Conservation (phyloP, 2,329 filamentous ascomycete species). For the Tolypocladium ophioglossoides region DNA sequence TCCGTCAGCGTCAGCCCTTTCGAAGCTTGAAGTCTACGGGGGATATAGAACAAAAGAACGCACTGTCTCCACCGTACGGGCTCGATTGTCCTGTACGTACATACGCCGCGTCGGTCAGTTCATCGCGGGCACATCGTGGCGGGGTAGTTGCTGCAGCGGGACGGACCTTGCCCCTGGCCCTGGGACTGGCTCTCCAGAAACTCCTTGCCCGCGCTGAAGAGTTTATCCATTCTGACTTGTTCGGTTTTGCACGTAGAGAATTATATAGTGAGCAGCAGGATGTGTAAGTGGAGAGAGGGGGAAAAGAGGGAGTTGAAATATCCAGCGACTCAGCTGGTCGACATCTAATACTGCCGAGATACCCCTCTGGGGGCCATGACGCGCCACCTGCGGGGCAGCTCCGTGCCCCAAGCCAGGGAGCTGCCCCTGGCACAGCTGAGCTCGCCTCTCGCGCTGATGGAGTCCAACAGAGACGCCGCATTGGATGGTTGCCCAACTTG, state of each 20-base stretch:
- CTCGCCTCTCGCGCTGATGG: background rate
- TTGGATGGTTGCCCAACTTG: background rate
- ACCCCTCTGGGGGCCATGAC: background rate
- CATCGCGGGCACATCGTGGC: background rate
- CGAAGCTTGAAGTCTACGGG: background rate
- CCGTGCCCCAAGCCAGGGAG: background rate
- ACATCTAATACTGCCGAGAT: background rate
- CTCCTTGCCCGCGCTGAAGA: constrained; percentile 26
- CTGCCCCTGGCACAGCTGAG: background rate
- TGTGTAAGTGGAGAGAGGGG: background rate
- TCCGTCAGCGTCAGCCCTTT: background rate
- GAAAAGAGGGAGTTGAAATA: background rate
- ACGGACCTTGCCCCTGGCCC: constrained; percentile 6
- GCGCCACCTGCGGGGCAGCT: background rate
- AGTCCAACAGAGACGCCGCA: background rate
- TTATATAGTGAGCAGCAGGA: background rate
- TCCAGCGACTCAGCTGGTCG: background rate
- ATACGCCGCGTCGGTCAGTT: background rate
- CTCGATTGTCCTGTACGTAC: constrained; percentile 1
- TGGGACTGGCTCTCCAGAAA: constrained; percentile 21
- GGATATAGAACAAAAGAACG: background rate
- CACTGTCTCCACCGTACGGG: constrained; percentile 7
- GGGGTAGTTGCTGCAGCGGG: background rate
- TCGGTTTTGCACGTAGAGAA: background rate
- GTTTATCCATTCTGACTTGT: constrained; percentile 23